phyloP scores from a whole-genome alignment of 345 rosid genomes.

The Eucalyptus sp. region DNA sequence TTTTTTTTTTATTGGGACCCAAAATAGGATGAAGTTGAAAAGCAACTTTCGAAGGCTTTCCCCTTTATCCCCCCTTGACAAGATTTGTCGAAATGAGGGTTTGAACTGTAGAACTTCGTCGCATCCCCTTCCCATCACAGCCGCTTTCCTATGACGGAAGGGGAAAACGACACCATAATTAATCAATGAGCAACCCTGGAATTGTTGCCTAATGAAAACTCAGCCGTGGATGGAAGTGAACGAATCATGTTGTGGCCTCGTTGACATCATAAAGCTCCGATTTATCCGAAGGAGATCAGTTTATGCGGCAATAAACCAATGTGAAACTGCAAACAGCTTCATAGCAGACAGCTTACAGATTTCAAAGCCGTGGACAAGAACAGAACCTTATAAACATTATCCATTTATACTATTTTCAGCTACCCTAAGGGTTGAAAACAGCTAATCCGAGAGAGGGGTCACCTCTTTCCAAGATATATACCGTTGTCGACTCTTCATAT shows the following conservation, averaged over 20 bases:
- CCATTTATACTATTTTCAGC: not conserved
- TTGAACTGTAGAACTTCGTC: not conserved
- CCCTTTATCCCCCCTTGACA: not conserved
- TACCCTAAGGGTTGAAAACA: slow-evolving; percentile 30
- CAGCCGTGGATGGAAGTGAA: not conserved
- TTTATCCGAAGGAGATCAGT: not conserved
- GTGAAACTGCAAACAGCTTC: not conserved
- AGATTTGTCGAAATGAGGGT: not conserved
- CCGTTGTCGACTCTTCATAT: not conserved
- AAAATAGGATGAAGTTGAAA: not conserved
- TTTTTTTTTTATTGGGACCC: too few relatives aligned
- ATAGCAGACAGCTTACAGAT: not conserved
- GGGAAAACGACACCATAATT: not conserved
- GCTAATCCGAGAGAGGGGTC: not conserved
- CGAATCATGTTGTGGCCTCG: not conserved
- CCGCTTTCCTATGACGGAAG: not conserved
- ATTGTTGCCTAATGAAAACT: not conserved
- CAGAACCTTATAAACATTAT: not conserved
- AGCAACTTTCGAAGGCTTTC: not conserved
- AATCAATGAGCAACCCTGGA: not conserved
- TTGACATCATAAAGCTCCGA: not conserved
- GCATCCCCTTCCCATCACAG: not conserved
- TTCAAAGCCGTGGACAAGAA: not conserved
- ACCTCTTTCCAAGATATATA: not conserved
- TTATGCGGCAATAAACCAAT: not conserved